Conservation (phyloP, 2,329 filamentous ascomycete species). For the Diatrype stigma region DNA sequence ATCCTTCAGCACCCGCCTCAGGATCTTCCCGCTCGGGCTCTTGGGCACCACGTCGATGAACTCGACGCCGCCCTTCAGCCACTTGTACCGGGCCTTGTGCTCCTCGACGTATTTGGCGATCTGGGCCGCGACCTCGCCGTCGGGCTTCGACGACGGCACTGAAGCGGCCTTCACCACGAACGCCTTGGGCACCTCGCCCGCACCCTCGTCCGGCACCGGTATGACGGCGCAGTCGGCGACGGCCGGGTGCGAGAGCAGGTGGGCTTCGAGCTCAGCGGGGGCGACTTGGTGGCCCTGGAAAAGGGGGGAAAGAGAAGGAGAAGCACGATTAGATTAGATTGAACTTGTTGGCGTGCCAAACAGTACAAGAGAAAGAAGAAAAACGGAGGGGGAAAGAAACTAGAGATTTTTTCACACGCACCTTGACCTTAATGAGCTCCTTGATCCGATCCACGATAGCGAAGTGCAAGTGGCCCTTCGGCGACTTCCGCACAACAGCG, state of each 20-base stretch:
- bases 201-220: constrained; percentile 58
- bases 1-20: constrained; percentile 60
- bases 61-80: constrained; percentile 48
- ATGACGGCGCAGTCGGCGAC: constrained; percentile 81
- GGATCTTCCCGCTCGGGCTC: constrained; percentile 61
- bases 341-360: no score
- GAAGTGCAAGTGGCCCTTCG: constrained; percentile 71
- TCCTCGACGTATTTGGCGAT: constrained; percentile 51
- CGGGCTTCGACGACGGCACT: constrained; percentile 21
- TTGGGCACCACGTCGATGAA: constrained; percentile 59
- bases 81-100: constrained; percentile 57
- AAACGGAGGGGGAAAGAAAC: no score
- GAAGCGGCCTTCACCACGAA: constrained; percentile 56
- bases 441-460: constrained; percentile 74
- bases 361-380: no score
- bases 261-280: constrained; percentile 77
- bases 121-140: constrained; percentile 38
- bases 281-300: constrained; percentile 70
- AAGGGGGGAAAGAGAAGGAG: neutral
- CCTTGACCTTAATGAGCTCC: constrained; percentile 50
- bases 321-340: neutral
- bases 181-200: constrained; percentile 64
- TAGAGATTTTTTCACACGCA: no score
- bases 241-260: constrained; percentile 67
- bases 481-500: constrained; percentile 61